Base-by-base conservation (phyloP, 139 green algal species). In the Bryopsis sp. region DNA sequence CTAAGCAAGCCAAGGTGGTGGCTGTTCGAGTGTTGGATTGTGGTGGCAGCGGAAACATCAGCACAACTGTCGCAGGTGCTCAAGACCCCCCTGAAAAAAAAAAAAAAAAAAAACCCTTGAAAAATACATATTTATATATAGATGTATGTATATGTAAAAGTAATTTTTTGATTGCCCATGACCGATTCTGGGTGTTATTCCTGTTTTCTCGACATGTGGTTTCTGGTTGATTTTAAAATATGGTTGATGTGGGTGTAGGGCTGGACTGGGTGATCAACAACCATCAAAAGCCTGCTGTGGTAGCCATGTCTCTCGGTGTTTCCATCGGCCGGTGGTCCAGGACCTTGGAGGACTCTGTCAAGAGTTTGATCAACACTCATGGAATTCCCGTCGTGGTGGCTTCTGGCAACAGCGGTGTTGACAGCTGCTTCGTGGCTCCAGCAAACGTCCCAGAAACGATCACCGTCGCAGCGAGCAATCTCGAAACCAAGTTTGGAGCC, bases 1-100 rank as follows among this genome's bases (percentile, higher is more conserved):
- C 87, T n/a, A 89, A 88, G 58, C 74, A 72, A 2, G 85, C 87
- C 5, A 57, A 70, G 2, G 69, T 93, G 38, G 81, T 94, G 33
- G 75, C 70, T 1, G 78, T 94, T 34, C 71, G 82, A 2, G 87
- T 92, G 47, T 76, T 94, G 69, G 86, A 91, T 74, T 93, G 87
- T 67, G 67, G 73, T 28, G 86, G 87, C 1, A 74, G 32, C 24
- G 86, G 84, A 5, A 80, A 65, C 62, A 85, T 91, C 47, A 76
- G 63, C n/a, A 72, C 86, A 62, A 88, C 86, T 0, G 67, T 91
- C 11, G 76, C 79, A 46, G 76, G 76, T 82, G 2, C 22, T 58
- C 6, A 31, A 0, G 5, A 31, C 7, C 43, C 26, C 8, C 38
- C 36, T 4, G 31, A n/a, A 15, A 22, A 0, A 1, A 32, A 29